phyloP scores from a whole-genome alignment of 805 yeast species.

The Clavispora carvajalis region DNA sequence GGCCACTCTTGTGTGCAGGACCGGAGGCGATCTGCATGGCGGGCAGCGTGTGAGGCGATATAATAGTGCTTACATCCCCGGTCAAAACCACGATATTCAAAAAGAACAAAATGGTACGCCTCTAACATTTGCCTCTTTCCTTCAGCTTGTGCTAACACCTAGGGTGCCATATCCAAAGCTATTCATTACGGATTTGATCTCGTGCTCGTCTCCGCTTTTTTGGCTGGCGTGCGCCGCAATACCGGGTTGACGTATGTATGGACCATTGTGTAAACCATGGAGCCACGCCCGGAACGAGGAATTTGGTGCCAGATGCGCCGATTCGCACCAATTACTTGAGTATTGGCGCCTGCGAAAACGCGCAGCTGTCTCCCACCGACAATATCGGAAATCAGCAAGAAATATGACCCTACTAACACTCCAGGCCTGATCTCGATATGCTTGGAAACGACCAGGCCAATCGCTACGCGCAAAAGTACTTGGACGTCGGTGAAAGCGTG shows the following conservation, averaged over 20 bases:
- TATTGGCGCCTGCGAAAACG: no score
- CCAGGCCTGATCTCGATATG: conserved; percentile 43
- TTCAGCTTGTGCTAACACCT: conserved; percentile 8
- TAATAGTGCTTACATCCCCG: neutral
- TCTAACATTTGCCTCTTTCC: no score
- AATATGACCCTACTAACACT: neutral
- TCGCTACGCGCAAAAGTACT: conserved; percentile 56
- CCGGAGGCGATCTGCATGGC: neutral
- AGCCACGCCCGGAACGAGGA: no score
- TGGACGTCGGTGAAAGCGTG: conserved; percentile 80
- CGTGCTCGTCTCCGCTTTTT: conserved; percentile 51
- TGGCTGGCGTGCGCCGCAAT: conserved; percentile 53
- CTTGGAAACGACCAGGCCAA: conserved; percentile 42
- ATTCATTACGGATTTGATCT: conserved; percentile 57
- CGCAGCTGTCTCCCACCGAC: no score
- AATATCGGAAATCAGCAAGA: neutral
- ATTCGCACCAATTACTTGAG: no score
- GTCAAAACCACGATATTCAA: neutral
- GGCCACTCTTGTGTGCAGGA: neutral
- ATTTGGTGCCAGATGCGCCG: neutral
- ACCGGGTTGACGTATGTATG: conserved; percentile 51
- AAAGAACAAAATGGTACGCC: neutral
- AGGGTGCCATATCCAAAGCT: conserved; percentile 32
- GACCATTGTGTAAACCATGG: no score
- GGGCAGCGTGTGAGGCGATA: neutral